Evolutionary conservation across 2,329 filamentous ascomycete genomes (phyloP), one percentile per base, ranked within the genome.

Genomic region (Dendryphion nanum): DNA sequence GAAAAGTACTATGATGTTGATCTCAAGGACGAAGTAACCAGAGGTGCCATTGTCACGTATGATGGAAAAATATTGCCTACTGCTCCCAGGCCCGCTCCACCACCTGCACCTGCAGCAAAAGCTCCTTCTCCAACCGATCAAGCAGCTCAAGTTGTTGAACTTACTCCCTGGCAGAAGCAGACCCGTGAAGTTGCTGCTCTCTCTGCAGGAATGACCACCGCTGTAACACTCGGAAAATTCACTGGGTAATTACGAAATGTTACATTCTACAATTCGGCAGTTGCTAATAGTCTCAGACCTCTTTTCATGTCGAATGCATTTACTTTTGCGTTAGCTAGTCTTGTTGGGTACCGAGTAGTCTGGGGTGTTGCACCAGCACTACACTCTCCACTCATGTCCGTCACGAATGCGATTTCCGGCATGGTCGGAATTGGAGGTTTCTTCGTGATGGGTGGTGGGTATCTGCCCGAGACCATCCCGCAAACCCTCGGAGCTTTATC

Each of bases 371-470:
- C 75, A 0, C 89, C 89, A 6, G 87, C 89, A 23, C 74, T 95
- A 4, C 89, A 95, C 63, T 91, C 86, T 2, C 89, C 89, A 1
- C 71, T 95, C 4, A 95, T 95, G 89, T 90, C 85, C 51, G 89
- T 94, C 23, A 95, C 89, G 6, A 95, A 95, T 61, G 89, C 89
- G 18, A 95, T 95, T 52, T 93, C 87, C 20, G 88, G 85, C 66
- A 70, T 95, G 85, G 89, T 95, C 19, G 89, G 89, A 41, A 77
- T 95, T 44, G 89, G 89, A 40, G 89, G 89, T 10, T 76, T 95
- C 48, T 95, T 94, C 69, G 83, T 95, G 38, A 84, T 95, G 70
- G 89, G 89, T 10, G 89, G 89, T 19, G 88, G 88, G 10, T 59
- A 55, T 20, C 42, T 66, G 1, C 63, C 63, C 6, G 56, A 83